phyloP scores from a whole-genome alignment of 140 eudicot genomes.

The Flaveria floridana region DNA sequence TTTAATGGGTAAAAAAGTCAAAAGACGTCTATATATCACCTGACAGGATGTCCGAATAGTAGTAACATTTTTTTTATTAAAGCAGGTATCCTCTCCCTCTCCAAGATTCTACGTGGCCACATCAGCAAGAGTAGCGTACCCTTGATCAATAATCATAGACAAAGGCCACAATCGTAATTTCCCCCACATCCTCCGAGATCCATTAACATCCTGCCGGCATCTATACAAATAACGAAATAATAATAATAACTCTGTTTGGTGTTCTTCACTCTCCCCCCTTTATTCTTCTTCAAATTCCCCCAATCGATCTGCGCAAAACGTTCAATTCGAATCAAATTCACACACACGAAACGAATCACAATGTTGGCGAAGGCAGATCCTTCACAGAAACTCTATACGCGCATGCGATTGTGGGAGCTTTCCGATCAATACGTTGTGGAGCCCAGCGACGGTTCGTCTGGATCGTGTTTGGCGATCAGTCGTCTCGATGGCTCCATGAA shows the following conservation, averaged over 20 bases:
- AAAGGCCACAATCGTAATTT: neutral
- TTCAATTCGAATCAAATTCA: slow-evolving; percentile 6
- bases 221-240: neutral
- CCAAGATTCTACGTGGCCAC: slow-evolving; percentile 13
- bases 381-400: slow-evolving; percentile 63
- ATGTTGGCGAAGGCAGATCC: slow-evolving; percentile 74
- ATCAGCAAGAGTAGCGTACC: neutral
- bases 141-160: neutral
- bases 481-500: slow-evolving; percentile 69
- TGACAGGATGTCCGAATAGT: too few species aligned
- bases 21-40: too few species aligned
- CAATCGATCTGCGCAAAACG: neutral
- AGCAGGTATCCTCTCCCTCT: too few species aligned
- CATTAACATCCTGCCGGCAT: slow-evolving; percentile 25
- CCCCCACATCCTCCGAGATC: slow-evolving; percentile 25
- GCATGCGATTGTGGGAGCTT: slow-evolving; percentile 90
- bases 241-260: neutral
- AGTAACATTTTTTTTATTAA: too few species aligned
- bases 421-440: slow-evolving; percentile 76
- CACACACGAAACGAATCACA: too few species aligned
- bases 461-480: slow-evolving; percentile 67
- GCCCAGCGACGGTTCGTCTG: slow-evolving; percentile 80
- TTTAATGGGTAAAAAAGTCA: too few species aligned
- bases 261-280: slow-evolving; percentile 20
- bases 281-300: slow-evolving; percentile 5